These are phyloP conservation scores for Tolypocladium amazonense DNA, from an alignment of 2,329 filamentous ascomycete species.

Conservation along the genomic window DNA sequence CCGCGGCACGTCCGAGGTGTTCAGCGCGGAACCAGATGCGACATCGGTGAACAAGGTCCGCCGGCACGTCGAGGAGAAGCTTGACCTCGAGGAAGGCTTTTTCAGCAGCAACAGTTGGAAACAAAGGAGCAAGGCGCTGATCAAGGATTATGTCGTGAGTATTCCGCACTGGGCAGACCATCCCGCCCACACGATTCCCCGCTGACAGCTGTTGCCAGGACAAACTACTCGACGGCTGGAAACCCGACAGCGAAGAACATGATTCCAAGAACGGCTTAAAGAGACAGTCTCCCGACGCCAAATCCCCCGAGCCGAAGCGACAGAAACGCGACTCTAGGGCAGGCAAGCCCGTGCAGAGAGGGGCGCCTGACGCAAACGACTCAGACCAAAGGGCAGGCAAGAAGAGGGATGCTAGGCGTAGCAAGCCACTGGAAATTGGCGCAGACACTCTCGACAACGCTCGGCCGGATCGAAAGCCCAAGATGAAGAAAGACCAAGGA, in stretches of 20 bases:
- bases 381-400: conserved; percentile 3
- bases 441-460: background rate
- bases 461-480: conserved; percentile 1
- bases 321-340: conserved; percentile 23
- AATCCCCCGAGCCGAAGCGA: conserved; percentile 26
- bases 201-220: conserved; percentile 14
- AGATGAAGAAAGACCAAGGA: conserved; percentile 4
- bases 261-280: conserved; percentile 19
- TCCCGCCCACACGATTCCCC: background rate
- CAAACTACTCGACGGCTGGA: conserved; percentile 25
- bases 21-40: conserved; percentile 29
- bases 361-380: conserved; percentile 6
- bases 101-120: conserved; percentile 44
- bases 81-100: conserved; percentile 39
- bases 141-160: conserved; percentile 44
- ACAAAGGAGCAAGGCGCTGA: conserved; percentile 44
- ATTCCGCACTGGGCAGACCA: background rate
- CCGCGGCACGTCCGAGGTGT: conserved; percentile 35
- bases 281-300: conserved; percentile 20
- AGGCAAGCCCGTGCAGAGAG: conserved; percentile 20
- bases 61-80: conserved; percentile 36
- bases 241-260: conserved; percentile 17
- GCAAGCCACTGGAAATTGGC: background rate
- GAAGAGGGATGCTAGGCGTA: conserved; percentile 3
- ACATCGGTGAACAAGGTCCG: conserved; percentile 49